phyloP scores from a whole-genome alignment of 345 rosid species.

The Populus davidiana region DNA sequence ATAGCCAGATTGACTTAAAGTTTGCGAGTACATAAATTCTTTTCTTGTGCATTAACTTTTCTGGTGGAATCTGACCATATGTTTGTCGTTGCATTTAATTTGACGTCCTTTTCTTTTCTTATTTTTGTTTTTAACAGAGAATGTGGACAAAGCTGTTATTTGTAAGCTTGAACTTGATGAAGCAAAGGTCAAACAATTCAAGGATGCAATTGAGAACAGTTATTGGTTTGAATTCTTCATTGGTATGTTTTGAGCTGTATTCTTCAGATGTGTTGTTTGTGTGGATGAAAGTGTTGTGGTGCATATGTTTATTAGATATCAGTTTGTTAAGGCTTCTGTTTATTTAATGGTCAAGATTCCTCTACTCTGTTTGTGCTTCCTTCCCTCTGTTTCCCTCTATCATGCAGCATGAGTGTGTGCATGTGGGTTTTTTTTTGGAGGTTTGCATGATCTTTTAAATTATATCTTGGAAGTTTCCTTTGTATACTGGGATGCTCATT shows the following conservation, averaged over 20 bases:
- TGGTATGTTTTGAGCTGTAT: conserved; percentile 57
- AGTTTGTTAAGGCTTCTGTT: not conserved
- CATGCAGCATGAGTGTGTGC: not conserved
- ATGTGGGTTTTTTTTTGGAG: not conserved
- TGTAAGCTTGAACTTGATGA: conserved; percentile 67
- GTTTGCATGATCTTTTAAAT: not conserved
- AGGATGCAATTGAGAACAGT: conserved; percentile 83
- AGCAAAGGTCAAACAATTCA: conserved; percentile 66
- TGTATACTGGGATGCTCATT: conserved; percentile 14
- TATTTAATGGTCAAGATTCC: not conserved
- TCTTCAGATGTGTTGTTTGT: not conserved
- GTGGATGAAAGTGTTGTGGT: not conserved
- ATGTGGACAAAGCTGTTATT: conserved; percentile 54
- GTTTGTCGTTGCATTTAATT: conserved; percentile 2
- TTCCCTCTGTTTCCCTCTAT: not conserved
- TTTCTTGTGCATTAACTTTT: conserved; percentile 2
- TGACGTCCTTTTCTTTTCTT: not conserved
- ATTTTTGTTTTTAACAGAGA: conserved; percentile 37
- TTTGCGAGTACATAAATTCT: conserved; percentile 64
- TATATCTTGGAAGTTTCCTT: not conserved
- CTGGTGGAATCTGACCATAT: not conserved
- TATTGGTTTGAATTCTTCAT: conserved; percentile 94
- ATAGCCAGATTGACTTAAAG: conserved; percentile 78
- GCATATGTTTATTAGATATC: not conserved
- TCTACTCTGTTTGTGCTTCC: not conserved